Evolutionary conservation across 495 filamentous ascomycete species (phyloP).

Genomic region (Xylaria bambusicola): DNA sequence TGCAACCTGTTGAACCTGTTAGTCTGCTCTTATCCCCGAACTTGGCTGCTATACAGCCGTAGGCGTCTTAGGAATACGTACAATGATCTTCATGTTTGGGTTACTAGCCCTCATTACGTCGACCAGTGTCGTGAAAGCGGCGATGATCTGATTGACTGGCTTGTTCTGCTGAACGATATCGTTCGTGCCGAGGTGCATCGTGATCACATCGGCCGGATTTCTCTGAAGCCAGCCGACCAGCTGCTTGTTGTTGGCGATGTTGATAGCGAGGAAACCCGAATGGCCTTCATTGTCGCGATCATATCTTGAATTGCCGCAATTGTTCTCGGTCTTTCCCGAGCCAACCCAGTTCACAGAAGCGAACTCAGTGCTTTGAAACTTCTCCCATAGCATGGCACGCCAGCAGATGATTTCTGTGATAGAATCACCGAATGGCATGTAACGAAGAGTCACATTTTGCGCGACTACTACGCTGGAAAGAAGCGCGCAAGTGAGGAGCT

Average conservation of each 20-base stretch:
- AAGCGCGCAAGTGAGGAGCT: conserved; percentile 23
- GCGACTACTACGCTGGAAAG: conserved; percentile 27
- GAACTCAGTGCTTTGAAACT: conserved; percentile 45
- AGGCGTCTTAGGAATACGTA: conserved; percentile 32
- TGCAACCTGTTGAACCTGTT: conserved; percentile 42
- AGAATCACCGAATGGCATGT: conserved; percentile 55
- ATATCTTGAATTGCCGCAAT: conserved; percentile 41
- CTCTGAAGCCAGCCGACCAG: conserved; percentile 51
- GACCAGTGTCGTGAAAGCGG: conserved; percentile 49
- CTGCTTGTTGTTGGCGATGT: conserved; percentile 51
- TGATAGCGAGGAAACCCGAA: conserved; percentile 51
- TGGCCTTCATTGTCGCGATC: conserved; percentile 57
- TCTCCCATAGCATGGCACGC: conserved; percentile 47
- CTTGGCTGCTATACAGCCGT: neutral
- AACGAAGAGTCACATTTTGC: conserved; percentile 36
- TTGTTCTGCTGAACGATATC: conserved; percentile 52
- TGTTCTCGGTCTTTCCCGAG: conserved; percentile 41
- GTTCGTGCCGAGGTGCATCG: conserved; percentile 56
- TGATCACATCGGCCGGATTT: conserved; percentile 53
- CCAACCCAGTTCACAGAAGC: conserved; percentile 51
- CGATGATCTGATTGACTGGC: conserved; percentile 42
- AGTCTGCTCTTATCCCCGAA: neutral
- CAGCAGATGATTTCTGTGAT: conserved; percentile 56
- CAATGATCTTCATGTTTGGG: conserved; percentile 53
- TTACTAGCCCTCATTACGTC: conserved; percentile 48